Evolutionary conservation across 83 land plant species (phyloP), one percentile per base, ranked within the genome.

Genomic region (Isoetes engelmannii): DNA sequence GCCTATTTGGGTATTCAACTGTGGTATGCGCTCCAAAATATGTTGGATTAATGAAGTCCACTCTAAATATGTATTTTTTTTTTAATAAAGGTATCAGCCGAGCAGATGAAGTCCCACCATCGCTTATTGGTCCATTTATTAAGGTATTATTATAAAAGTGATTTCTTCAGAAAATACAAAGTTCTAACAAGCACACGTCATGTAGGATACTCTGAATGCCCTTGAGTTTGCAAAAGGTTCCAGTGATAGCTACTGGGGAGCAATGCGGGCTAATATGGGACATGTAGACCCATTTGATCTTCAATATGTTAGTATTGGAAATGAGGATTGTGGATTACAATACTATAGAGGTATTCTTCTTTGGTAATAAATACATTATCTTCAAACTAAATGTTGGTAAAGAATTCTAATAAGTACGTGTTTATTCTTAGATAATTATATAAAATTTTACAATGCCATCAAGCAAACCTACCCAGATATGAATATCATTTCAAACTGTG

Each of bases 1-100:
- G 41, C 98, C 98, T 46, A 63, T 93, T 20, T 89, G 98, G 98
- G 98, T 93, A 67, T 74, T 93, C 77, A 89, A 93, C 68, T 84
- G 78, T 70, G 98, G 98, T 93, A 8, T 43, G 81, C 2, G 1
- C 37, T 28, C 37, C 37, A 28, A 28, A 28, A 0, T 28, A 28
- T 28, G 37, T 28, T 28, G 37, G 2, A 28, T 28, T 28, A 2
- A 0, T 28, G 37, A 28, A 28, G 37, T 2, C 37, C 37, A 28
- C 37, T 28, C 37, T 28, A 28, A 28, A 28, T 17, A n/a, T 50
- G 37, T 28, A 0, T 28, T 28, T 28, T 28, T 28, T 28, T 28
- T 28, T 28, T 0, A 28, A 28, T 28, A 0, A 78, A 88, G 92
- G 96, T 51, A 81, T 90, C 53, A 82, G 92, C 56, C 96, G 83